Percentiles rank a stretch among this genome's conserved stretches.
Conservation (phyloP, 257 asterid species). For the Ehretia macrophylla region DNA sequence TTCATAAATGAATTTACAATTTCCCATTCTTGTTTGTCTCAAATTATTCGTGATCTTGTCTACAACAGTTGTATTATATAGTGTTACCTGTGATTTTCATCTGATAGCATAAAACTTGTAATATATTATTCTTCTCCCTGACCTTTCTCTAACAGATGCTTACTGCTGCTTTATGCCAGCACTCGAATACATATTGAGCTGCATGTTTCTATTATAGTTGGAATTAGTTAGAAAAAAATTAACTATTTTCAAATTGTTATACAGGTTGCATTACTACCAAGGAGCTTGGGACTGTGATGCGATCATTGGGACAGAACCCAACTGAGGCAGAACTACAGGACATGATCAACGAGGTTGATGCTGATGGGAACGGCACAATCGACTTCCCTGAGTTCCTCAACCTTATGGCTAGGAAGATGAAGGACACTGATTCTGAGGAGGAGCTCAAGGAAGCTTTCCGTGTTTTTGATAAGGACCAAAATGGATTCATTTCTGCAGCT, state of each 20-base stretch:
- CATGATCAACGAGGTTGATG: constrained; percentile 89
- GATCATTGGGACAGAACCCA: constrained; percentile 81
- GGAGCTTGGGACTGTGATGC: constrained; percentile 89
- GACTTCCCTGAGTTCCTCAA: constrained; percentile 91
- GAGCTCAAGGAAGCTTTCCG: constrained; percentile 92
- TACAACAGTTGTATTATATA: no score
- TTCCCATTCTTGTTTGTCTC: no score
- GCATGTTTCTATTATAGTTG: no score
- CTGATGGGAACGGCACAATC: constrained; percentile 84
- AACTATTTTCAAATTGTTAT: background rate
- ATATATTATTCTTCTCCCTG: no score
- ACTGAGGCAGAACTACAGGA: constrained; percentile 91
- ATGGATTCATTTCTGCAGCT: constrained; percentile 91
- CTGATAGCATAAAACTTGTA: no score
- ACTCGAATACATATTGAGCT: no score
- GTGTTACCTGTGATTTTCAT: no score
- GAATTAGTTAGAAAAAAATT: no score
- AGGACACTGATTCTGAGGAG: constrained; percentile 91
- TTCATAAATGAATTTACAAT: no score
- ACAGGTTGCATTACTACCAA: constrained; percentile 84
- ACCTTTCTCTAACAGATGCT: no score
- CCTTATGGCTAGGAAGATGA: constrained; percentile 87
- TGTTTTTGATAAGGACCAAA: constrained; percentile 85
- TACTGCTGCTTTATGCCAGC: no score
- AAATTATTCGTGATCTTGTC: no score